Base-by-base conservation (phyloP, 2,329 filamentous ascomycete species). In the Blastomyces gilchristii region DNA sequence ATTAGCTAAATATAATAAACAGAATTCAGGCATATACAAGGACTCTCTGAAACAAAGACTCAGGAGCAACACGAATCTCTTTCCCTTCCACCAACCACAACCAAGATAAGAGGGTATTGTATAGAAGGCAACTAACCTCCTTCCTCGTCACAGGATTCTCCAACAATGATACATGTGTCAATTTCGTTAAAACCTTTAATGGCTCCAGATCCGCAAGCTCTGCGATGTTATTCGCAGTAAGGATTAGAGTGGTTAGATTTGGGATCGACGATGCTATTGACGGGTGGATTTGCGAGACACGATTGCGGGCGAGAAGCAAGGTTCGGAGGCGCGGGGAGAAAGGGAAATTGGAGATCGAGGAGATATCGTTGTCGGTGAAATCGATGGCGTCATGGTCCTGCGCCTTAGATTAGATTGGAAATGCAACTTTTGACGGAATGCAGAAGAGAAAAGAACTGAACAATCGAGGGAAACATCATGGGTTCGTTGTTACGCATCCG, bases 331-430 rank as follows among this genome's bases (percentile, higher is more conserved):
- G 89, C 56, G 91, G 92, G 63, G 89, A 93, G 60, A 96, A 85
- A 3, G 94, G 94, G 75, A 99, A 96, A 79, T 97, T 97, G 68
- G 87, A 88, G 67, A 99, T 84, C 59, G 88, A 82, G 70, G 90
- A 86, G 72, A 99, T 93, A 77, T 97, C 92, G 77, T 99, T 99
- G 82, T 99, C 94, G 77, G 94, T 97, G 72, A 99, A 87, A 80
- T 99, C 94, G 82, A 99, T 95, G 68, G 90, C 87, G 81, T 97
- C 94, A 83, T 95, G 91, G 71, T 92, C 90, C 90, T 95, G 71
- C 18, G 9, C 18, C 28, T 28, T 37, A 45, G 31, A 25, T 60
- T 58, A 47, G 14, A 49, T 60, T 62, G 63, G 39, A n/a, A 58
- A 39, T 31, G 37, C 25, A n/a, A 14, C 3, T 43, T 18, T 43